A percentile compares a stretch with the other conserved stretches of the same genome.
These are phyloP conservation scores for Gossypium turneri DNA, from an alignment of 345 rosid genomes.

Conservation along the genomic window DNA sequence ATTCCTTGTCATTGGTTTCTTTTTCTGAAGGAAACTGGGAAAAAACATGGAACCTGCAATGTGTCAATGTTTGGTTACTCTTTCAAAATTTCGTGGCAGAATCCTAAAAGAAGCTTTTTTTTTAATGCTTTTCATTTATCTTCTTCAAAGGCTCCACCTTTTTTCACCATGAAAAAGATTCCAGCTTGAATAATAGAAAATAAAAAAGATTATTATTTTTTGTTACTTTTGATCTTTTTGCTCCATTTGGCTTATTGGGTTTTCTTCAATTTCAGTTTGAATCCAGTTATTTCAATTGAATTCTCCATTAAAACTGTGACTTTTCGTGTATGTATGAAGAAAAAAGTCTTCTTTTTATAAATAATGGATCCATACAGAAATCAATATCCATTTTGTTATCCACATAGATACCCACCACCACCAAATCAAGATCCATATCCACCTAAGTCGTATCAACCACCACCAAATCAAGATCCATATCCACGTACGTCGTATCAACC, in stretches of 20 bases:
- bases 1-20: background rate
- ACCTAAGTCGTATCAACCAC: conserved; percentile 44
- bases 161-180: background rate
- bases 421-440: conserved; percentile 28
- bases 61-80: background rate
- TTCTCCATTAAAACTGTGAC: conserved; percentile 1
- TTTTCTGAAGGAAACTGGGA: background rate
- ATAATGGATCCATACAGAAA: too few species aligned
- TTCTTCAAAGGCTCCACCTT: background rate
- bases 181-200: background rate
- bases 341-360: background rate
- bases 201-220: background rate
- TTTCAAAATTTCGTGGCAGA: background rate
- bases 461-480: conserved; percentile 48
- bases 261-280: background rate
- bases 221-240: conserved; percentile 2
- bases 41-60: background rate
- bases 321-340: background rate
- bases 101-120: background rate
- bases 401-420: too few species aligned
- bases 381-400: too few species aligned
- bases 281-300: background rate
- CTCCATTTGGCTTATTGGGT: background rate
- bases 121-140: background rate
- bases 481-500: conserved; percentile 25